Percentiles rank a stretch among this genome's conserved stretches.
These are phyloP conservation scores for Fusarium veterinarium DNA, from an alignment of 2,329 filamentous ascomycete genomes.

Conservation along the genomic window DNA sequence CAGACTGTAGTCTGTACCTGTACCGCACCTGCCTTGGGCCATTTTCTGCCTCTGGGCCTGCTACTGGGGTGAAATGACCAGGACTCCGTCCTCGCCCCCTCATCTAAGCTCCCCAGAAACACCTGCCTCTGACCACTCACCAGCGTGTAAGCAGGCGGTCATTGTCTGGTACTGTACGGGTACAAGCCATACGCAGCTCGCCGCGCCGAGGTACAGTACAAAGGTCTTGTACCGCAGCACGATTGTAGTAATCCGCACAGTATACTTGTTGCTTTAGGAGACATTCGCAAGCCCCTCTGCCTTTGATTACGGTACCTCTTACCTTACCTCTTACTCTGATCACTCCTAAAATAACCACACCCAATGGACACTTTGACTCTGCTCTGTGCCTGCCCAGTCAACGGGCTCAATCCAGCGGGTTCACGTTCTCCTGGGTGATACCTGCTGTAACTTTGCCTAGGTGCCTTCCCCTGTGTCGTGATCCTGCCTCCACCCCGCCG, in stretches of 20 bases:
- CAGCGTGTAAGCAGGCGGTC: constrained; percentile 33
- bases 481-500: constrained; percentile 1
- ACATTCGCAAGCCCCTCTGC: constrained; percentile 44
- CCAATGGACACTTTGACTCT: constrained; percentile 8
- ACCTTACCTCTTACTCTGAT: constrained; percentile 19
- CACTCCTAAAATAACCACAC: constrained; percentile 27
- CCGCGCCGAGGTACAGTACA: constrained; percentile 53
- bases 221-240: constrained; percentile 47
- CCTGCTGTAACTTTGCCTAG: constrained; percentile 21
- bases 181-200: constrained; percentile 48
- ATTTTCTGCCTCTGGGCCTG: constrained; percentile 27
- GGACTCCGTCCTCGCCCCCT: constrained; percentile 38
- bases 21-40: constrained; percentile 35
- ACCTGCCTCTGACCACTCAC: constrained; percentile 40
- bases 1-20: constrained; percentile 27
- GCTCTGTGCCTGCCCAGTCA: constrained; percentile 29
- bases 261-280: constrained; percentile 46
- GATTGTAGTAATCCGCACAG: constrained; percentile 45
- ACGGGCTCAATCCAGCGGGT: constrained; percentile 27
- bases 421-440: constrained; percentile 31
- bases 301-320: constrained; percentile 32
- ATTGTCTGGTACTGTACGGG: constrained; percentile 54
- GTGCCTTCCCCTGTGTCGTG: constrained; percentile 16
- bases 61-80: constrained; percentile 33
- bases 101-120: constrained; percentile 40